Percentiles rank a stretch among this genome's conserved stretches.
phyloP scores from a whole-genome alignment of 83 land plant species.

The Larix sibirica region DNA sequence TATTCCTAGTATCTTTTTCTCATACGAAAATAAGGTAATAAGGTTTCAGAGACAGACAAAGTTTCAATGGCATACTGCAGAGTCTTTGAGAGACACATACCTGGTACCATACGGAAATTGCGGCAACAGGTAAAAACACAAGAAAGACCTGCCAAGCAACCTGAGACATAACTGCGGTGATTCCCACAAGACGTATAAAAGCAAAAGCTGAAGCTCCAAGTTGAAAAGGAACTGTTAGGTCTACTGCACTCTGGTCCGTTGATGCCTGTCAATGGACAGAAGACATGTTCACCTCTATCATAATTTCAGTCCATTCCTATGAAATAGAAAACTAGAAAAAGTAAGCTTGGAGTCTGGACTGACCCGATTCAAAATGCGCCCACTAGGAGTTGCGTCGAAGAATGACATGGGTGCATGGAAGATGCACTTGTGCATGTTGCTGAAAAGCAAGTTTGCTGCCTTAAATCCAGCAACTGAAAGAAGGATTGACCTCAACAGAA shows the following conservation, averaged over 20 bases:
- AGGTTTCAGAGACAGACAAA: not conserved
- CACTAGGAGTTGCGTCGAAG: slow-evolving; percentile 92
- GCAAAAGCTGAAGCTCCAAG: slow-evolving; percentile 57
- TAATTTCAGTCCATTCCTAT: not conserved
- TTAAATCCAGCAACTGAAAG: slow-evolving; percentile 50
- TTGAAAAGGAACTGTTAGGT: slow-evolving; percentile 64
- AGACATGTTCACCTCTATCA: not conserved
- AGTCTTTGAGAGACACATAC: slow-evolving; percentile 22
- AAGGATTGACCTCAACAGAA: slow-evolving; percentile 54
- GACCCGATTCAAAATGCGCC: slow-evolving; percentile 86
- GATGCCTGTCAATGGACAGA: slow-evolving; percentile 51
- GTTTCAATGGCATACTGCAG: not conserved
- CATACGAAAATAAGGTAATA: not conserved
- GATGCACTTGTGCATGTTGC: slow-evolving; percentile 59
- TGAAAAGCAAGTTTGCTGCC: slow-evolving; percentile 70
- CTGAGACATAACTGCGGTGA: slow-evolving; percentile 59
- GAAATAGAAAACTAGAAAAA: not conserved
- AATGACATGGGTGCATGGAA: slow-evolving; percentile 95
- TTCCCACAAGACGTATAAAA: slow-evolving; percentile 58
- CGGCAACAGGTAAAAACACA: slow-evolving; percentile 44
- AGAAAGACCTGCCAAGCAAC: slow-evolving; percentile 80
- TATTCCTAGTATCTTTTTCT: not conserved
- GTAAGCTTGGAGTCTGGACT: slow-evolving; percentile 11
- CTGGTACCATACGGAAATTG: slow-evolving; percentile 73
- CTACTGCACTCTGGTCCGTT: slow-evolving; percentile 75